Percentiles rank a stretch among this genome's conserved stretches.
These are phyloP conservation scores for Sesbania bispinosa DNA, from an alignment of 306 rosid genomes.

Conservation along the genomic window DNA sequence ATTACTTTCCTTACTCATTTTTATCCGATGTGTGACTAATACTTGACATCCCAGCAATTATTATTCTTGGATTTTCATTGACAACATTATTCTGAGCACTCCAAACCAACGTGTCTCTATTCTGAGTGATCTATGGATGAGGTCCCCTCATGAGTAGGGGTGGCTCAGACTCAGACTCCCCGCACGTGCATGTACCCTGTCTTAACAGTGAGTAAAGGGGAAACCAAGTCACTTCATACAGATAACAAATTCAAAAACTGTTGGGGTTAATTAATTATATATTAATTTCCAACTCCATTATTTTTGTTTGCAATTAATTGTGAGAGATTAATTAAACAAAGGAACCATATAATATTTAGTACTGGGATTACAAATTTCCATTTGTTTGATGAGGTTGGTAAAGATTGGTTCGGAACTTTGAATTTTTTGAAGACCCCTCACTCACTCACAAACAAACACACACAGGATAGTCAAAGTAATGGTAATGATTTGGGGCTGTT, in stretches of 20 bases:
- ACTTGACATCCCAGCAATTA: no score
- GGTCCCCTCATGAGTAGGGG: background rate
- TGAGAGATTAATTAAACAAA: background rate
- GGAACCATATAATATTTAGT: background rate
- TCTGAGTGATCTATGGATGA: background rate
- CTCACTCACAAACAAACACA: background rate
- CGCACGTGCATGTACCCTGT: slow-evolving; percentile 10
- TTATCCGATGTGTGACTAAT: no score
- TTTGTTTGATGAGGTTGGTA: slow-evolving; percentile 36
- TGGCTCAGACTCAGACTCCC: background rate
- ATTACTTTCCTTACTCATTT: no score
- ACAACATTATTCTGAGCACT: background rate
- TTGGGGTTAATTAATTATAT: background rate
- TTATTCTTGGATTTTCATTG: no score
- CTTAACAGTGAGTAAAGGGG: background rate
- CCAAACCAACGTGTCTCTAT: slow-evolving; percentile 24
- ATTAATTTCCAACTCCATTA: background rate
- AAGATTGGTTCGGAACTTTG: slow-evolving; percentile 34
- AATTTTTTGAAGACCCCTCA: slow-evolving; percentile 4
- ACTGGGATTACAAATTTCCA: slow-evolving; percentile 12
- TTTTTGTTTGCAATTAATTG: no score
- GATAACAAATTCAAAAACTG: slow-evolving; percentile 19
- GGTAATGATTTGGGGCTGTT: slow-evolving; percentile 26
- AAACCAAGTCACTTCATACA: slow-evolving; percentile 11
- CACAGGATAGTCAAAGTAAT: slow-evolving; percentile 23